Conservation (phyloP, 345 rosid species). For the Hypericum perforatum region DNA sequence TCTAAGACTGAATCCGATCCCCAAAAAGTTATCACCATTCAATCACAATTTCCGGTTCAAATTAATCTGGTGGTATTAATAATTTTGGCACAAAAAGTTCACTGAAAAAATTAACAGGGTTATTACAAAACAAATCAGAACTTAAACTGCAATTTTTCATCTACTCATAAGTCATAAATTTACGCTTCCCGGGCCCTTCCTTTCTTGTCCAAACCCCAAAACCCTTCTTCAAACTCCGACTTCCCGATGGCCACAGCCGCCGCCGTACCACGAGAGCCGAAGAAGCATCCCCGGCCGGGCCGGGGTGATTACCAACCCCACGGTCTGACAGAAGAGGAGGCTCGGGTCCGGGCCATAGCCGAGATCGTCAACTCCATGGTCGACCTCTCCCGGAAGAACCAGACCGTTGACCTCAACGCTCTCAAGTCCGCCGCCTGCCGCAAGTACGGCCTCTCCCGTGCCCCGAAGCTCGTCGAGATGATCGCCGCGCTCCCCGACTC, state of each 20-base stretch:
- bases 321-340: conserved; percentile 87
- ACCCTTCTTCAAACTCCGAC: not conserved
- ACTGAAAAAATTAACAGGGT: too few relatives aligned
- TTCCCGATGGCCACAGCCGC: conserved; percentile 54
- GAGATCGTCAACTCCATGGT: conserved; percentile 90
- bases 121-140: too few relatives aligned
- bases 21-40: too few relatives aligned
- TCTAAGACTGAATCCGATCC: too few relatives aligned
- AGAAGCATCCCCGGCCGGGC: conserved; percentile 73
- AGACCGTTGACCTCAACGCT: conserved; percentile 88
- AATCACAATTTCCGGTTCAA: too few relatives aligned
- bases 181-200: too few relatives aligned
- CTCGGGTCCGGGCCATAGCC: conserved; percentile 83
- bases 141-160: too few relatives aligned
- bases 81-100: too few relatives aligned
- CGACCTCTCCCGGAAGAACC: conserved; percentile 85
- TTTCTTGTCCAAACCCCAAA: too few relatives aligned
- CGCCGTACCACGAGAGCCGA: conserved; percentile 28
- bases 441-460: conserved; percentile 83
- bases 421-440: conserved; percentile 88
- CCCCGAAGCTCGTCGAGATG: conserved; percentile 98
- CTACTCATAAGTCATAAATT: too few relatives aligned
- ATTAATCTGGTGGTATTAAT: too few relatives aligned
- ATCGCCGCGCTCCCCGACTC: conserved; percentile 92
- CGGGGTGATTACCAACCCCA: conserved; percentile 81